Conservation (phyloP, 192 early-diverging fungal species). For the Coemansia biformis region DNA sequence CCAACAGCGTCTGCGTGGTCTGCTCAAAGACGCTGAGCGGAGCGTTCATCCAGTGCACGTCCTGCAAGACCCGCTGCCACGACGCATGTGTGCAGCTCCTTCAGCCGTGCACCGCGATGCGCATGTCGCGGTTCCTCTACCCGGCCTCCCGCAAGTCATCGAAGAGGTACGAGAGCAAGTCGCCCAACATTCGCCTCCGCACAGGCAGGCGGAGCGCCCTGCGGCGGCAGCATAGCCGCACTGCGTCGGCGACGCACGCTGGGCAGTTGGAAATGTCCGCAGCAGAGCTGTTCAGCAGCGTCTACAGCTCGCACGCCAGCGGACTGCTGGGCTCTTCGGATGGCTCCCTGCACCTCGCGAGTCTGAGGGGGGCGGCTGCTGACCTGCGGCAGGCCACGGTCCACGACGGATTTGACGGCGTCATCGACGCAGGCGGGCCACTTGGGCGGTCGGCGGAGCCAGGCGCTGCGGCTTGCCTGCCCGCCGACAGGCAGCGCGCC, state of each 20-base stretch:
- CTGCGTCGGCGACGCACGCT: background rate
- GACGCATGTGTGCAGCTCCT: conserved; percentile 35
- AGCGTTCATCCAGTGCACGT: conserved; percentile 44
- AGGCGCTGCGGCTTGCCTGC: background rate
- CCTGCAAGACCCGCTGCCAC: conserved; percentile 50
- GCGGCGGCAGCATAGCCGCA: conserved; percentile 12
- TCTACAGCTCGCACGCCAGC: conserved; percentile 8
- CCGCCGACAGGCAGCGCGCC: background rate
- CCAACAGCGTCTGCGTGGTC: conserved; percentile 27
- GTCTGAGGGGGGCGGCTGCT: conserved; percentile 1
- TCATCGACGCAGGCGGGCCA: conserved; percentile 2
- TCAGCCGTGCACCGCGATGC: conserved; percentile 40
- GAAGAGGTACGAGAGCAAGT: conserved; percentile 46
- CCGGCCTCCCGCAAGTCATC: conserved; percentile 49
- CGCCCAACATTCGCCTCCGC: conserved; percentile 42
- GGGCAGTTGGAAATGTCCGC: background rate
- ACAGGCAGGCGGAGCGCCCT: conserved; percentile 15
- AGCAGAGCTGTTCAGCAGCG: conserved; percentile 12
- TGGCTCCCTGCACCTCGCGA: conserved; percentile 22
- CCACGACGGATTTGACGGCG: conserved; percentile 40
- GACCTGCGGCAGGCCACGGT: conserved; percentile 6
- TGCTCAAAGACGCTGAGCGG: conserved; percentile 31
- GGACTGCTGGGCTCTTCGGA: conserved; percentile 35
- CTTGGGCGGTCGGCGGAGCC: conserved; percentile 10
- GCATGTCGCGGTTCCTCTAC: conserved; percentile 47